Conservation (phyloP, 2,329 filamentous ascomycete genomes). For the Cladorrhinum sp. region DNA sequence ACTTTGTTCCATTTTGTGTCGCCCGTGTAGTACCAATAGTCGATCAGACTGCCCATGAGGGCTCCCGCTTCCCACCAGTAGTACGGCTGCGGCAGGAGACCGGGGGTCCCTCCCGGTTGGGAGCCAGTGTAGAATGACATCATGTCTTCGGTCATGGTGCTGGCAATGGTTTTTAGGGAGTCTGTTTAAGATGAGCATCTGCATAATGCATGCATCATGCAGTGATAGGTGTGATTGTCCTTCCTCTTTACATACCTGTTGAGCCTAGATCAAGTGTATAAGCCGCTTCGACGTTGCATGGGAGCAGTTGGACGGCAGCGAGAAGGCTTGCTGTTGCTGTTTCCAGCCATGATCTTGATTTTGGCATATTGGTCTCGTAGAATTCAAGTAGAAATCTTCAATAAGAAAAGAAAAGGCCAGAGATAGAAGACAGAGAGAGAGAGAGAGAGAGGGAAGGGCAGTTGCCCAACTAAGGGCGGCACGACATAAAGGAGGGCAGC, state of each 20-base stretch:
- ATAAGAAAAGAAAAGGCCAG: neutral
- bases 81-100: slow-evolving; percentile 51
- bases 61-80: slow-evolving; percentile 74
- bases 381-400: neutral
- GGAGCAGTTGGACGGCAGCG: slow-evolving; percentile 2
- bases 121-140: slow-evolving; percentile 48
- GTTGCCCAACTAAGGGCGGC: slow-evolving; percentile 1
- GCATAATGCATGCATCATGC: neutral
- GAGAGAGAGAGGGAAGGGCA: slow-evolving; percentile 5
- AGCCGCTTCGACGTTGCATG: slow-evolving; percentile 10
- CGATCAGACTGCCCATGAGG: slow-evolving; percentile 67
- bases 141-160: slow-evolving; percentile 51
- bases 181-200: slow-evolving; percentile 35
- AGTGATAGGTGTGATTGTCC: neutral
- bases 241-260: slow-evolving; percentile 20
- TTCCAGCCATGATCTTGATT: slow-evolving; percentile 6
- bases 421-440: neutral
- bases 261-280: slow-evolving; percentile 27
- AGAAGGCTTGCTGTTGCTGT: slow-evolving; percentile 17
- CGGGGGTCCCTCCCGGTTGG: slow-evolving; percentile 48
- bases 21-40: slow-evolving; percentile 83
- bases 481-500: slow-evolving; percentile 4
- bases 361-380: slow-evolving; percentile 9
- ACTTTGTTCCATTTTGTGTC: slow-evolving; percentile 69
- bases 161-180: slow-evolving; percentile 48